Evolutionary conservation across 2,329 filamentous ascomycete species (phyloP), one percentile per base, ranked within the genome.

Genomic region (Xylariaceae sp.): DNA sequence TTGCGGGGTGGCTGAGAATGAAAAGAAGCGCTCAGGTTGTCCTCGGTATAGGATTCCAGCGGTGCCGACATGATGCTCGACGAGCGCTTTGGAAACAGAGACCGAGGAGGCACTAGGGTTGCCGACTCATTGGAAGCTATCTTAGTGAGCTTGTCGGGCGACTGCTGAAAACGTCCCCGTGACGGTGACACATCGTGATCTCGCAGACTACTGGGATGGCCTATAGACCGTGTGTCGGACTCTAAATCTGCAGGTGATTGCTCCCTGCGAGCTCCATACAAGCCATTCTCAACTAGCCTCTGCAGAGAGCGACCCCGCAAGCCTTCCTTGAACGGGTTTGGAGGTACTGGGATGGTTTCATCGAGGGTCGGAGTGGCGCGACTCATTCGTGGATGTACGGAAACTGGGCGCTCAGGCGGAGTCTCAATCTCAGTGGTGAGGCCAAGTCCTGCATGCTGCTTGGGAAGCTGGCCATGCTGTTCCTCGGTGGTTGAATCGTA

Each of bases 371-470:
- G 67, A 9, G 72, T 72, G 36, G 78, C 70, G 16, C 73, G 74
- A 57, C 84, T 87, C 67, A 89, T 76, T 18, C 80, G 75, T 16
- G 85, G 84, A 52, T 89, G 81, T 69, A 87, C 80, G 3, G 85
- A 89, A 46, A 76, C 68, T 2, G 85, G 85, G 39, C 85, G 74
- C 39, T 76, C 64, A 11, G 59, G 52, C 32, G 70, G 67, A 11
- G 71, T 68, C 47, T 81, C 76, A 26, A 81, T 61, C 50, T 79
- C 74, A 5, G 71, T 71, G 47, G 65, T 71, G 41, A 74, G 51
- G 14, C 71, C 73, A 31, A 76, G 53, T 12, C 71, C 62, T 46
- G 70, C 54, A 49, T 62, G 55, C 51, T 54, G 65, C 50, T 54
- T 42, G 13, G 50, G 50, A 13, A 60, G 47, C 15, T 39, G 48